These are phyloP conservation scores for Pyrus hybrid DNA, from an alignment of 331 rosid species.

Conservation along the genomic window DNA sequence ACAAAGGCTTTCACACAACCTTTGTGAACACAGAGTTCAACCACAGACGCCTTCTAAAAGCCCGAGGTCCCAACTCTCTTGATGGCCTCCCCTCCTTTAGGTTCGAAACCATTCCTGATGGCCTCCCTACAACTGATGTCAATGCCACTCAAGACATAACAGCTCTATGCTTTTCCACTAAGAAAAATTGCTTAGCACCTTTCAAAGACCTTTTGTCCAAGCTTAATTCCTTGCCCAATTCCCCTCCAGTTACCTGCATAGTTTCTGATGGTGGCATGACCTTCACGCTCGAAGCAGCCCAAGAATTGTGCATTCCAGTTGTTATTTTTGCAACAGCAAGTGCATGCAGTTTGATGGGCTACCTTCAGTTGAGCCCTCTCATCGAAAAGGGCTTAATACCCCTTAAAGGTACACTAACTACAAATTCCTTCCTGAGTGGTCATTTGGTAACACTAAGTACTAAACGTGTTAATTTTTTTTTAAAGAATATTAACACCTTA, in stretches of 20 bases:
- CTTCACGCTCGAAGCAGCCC: slow-evolving; percentile 7
- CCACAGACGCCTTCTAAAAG: not conserved
- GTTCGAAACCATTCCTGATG: slow-evolving; percentile 57
- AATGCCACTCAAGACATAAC: slow-evolving; percentile 5
- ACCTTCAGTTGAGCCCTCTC: not conserved
- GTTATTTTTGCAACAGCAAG: slow-evolving; percentile 7
- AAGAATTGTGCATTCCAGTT: slow-evolving; percentile 5
- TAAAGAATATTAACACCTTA: not conserved
- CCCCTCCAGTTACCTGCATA: too few species aligned
- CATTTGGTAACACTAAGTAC: not conserved
- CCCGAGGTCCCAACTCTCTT: slow-evolving; percentile 36
- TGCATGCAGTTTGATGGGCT: slow-evolving; percentile 12
- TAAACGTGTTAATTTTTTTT: not conserved
- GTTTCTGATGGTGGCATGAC: not conserved
- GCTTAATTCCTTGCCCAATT: too few species aligned
- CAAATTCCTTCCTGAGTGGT: slow-evolving; percentile 6
- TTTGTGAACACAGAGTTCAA: too few species aligned
- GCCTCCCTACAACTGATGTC: slow-evolving; percentile 24
- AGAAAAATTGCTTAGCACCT: too few species aligned
- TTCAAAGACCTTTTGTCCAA: too few species aligned
- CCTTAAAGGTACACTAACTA: not conserved
- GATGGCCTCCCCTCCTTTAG: slow-evolving; percentile 39
- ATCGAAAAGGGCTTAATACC: not conserved
- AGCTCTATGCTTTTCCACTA: too few species aligned
- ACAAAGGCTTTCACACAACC: too few species aligned